phyloP scores from a whole-genome alignment of 225 moss, liverwort and hornwort species.

The Marchantia polymorpha region DNA sequence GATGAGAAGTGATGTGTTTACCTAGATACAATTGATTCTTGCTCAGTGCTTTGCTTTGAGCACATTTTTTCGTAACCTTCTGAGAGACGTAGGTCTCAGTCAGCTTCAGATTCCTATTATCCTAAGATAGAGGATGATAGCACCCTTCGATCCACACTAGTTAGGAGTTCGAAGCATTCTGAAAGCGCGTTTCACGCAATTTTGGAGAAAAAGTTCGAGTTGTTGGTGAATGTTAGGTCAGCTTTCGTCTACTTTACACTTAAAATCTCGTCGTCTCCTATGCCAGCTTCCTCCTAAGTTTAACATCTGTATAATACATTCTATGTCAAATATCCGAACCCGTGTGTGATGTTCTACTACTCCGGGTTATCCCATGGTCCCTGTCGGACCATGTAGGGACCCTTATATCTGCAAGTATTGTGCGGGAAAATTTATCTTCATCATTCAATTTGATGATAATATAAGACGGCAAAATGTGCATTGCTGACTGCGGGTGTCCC shows the following conservation, averaged over 20 bases:
- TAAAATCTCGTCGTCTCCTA: not conserved
- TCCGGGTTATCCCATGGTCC: not conserved
- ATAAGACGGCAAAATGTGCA: too few species aligned
- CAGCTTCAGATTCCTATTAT: not conserved
- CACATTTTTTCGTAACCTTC: slow-evolving; percentile 2
- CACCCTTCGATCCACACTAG: not conserved
- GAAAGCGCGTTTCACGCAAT: slow-evolving; percentile 3
- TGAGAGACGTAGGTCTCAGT: not conserved
- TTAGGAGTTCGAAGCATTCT: not conserved
- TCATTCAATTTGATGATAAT: too few species aligned
- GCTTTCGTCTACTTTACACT: not conserved
- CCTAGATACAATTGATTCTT: slow-evolving; percentile 19
- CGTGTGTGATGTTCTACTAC: not conserved
- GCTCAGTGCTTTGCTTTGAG: slow-evolving; percentile 19
- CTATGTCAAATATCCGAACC: slow-evolving; percentile 3
- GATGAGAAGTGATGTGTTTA: slow-evolving; percentile 15
- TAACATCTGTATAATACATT: slow-evolving; percentile 2
- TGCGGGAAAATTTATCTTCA: too few species aligned
- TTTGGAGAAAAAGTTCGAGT: slow-evolving; percentile 5
- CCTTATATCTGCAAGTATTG: too few species aligned
- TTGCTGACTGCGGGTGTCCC: too few species aligned
- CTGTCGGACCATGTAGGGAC: too few species aligned
- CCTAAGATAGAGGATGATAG: not conserved
- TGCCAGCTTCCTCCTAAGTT: not conserved
- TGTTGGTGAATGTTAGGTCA: slow-evolving; percentile 3